phyloP scores from a whole-genome alignment of 177 flowering plant genomes.

The Vitis hybrid region DNA sequence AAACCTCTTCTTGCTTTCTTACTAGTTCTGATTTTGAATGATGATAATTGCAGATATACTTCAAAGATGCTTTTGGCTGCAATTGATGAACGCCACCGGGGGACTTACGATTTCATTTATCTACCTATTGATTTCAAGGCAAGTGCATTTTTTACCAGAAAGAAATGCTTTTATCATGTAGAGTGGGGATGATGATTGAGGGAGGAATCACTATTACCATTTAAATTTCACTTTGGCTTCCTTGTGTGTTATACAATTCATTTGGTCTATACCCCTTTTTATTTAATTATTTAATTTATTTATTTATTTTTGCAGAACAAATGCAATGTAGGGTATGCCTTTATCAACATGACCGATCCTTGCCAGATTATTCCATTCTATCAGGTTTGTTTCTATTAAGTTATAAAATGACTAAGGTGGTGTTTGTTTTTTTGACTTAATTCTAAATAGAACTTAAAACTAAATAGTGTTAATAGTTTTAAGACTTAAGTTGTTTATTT shows the following conservation, averaged over 20 bases:
- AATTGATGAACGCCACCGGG: conserved; percentile 78
- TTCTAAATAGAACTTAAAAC: no score
- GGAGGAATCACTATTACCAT: background rate
- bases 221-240: background rate
- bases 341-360: conserved; percentile 84
- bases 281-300: no score
- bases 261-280: conserved; percentile 7
- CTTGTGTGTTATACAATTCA: background rate
- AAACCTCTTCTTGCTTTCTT: background rate
- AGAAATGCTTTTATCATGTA: background rate
- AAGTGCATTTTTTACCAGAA: conserved; percentile 17
- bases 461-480: no score
- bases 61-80: conserved; percentile 93
- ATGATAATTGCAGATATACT: conserved; percentile 59
- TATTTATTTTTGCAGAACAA: conserved; percentile 56
- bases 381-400: conserved; percentile 42
- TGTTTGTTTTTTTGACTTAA: no score
- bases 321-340: conserved; percentile 91
- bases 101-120: conserved; percentile 84
- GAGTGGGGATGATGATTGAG: background rate
- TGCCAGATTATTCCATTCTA: conserved; percentile 63
- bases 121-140: conserved; percentile 93
- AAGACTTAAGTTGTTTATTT: no score
- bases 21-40: conserved; percentile 9
- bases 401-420: background rate